Evolutionary conservation across 371 early-diverging fungal species (phyloP).

Genomic region (Rhizopus arrhizus): DNA sequence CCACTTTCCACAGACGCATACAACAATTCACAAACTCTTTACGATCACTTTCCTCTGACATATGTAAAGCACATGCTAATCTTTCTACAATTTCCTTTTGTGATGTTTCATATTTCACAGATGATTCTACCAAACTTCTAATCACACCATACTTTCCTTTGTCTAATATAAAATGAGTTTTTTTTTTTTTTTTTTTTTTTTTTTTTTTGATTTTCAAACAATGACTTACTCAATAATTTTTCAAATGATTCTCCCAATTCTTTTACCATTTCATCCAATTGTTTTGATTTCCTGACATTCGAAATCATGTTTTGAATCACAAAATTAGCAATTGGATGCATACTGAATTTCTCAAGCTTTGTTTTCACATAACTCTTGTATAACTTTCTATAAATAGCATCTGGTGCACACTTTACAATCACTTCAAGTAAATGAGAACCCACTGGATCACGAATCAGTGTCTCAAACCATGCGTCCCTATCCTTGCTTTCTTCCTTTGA

Average conservation of each 20-base stretch:
- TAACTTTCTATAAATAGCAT: conserved; percentile 65
- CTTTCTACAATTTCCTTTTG: conserved; percentile 64
- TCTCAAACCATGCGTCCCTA: conserved; percentile 63
- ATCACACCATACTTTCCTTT: conserved; percentile 65
- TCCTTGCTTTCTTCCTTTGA: conserved; percentile 36
- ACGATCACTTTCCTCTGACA: conserved; percentile 49
- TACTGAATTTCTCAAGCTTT: conserved; percentile 63
- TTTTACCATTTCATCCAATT: conserved; percentile 63
- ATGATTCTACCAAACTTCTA: conserved; percentile 68
- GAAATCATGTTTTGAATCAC: conserved; percentile 77
- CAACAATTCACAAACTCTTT: conserved; percentile 62
- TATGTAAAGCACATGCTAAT: conserved; percentile 59
- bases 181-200: not conserved
- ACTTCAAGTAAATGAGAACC: conserved; percentile 73
- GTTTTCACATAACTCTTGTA: conserved; percentile 67
- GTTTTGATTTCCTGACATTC: conserved; percentile 59
- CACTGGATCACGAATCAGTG: conserved; percentile 61
- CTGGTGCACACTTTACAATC: conserved; percentile 60
- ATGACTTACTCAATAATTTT: conserved; percentile 49
- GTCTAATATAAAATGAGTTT: conserved; percentile 18
- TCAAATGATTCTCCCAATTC: conserved; percentile 60
- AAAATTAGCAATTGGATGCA: conserved; percentile 80
- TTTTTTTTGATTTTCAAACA: not conserved
- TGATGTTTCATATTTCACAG: conserved; percentile 57
- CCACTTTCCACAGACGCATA: conserved; percentile 62